phyloP scores from a whole-genome alignment of 306 rosid species.

The Quercus glauca region DNA sequence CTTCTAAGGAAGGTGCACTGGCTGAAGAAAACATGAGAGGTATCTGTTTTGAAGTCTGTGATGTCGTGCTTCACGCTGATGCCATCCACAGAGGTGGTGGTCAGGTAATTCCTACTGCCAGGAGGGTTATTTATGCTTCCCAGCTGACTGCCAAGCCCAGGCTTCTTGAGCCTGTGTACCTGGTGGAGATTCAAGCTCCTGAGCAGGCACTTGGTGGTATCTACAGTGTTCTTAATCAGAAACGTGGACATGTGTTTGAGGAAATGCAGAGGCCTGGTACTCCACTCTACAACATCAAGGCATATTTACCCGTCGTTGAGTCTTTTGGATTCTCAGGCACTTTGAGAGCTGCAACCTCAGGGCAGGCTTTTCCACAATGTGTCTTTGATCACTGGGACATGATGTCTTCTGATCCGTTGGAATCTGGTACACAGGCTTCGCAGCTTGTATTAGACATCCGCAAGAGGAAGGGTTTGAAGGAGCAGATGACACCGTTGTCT shows the following conservation, averaged over 20 bases:
- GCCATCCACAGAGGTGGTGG: slow-evolving; percentile 91
- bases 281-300: slow-evolving; percentile 78
- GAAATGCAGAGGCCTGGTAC: slow-evolving; percentile 81
- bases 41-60: slow-evolving; percentile 72
- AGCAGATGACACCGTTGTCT: slow-evolving; percentile 78
- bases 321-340: slow-evolving; percentile 75
- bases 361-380: slow-evolving; percentile 93
- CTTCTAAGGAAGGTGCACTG: slow-evolving; percentile 83
- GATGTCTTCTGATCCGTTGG: slow-evolving; percentile 87
- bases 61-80: slow-evolving; percentile 76
- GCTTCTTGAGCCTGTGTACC: slow-evolving; percentile 78
- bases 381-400: slow-evolving; percentile 96
- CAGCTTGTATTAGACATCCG: slow-evolving; percentile 61
- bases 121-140: slow-evolving; percentile 76
- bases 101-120: slow-evolving; percentile 78
- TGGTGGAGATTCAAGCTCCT: slow-evolving; percentile 87
- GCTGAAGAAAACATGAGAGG: slow-evolving; percentile 84
- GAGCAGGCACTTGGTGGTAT: slow-evolving; percentile 83
- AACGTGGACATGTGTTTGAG: slow-evolving; percentile 75
- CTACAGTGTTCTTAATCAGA: slow-evolving; percentile 80
- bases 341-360: slow-evolving; percentile 87
- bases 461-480: slow-evolving; percentile 97
- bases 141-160: slow-evolving; percentile 76
- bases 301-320: slow-evolving; percentile 69
- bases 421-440: slow-evolving; percentile 65